Evolutionary conservation across 768 basidiomycete species (phyloP).

Genomic region (Tricholomella constricta): DNA sequence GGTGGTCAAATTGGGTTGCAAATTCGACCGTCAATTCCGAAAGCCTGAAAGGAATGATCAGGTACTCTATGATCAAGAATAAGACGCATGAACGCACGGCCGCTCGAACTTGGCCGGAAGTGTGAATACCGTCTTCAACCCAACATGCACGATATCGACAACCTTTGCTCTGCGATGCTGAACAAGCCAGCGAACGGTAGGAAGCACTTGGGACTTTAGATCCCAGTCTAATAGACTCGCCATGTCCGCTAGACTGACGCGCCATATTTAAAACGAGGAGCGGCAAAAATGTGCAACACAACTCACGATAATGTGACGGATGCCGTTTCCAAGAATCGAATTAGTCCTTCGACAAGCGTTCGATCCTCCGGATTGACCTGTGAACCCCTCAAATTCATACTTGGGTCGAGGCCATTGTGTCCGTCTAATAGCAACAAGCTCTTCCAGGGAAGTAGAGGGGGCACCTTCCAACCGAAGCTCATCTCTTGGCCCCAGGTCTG

Average conservation of each 20-base stretch:
- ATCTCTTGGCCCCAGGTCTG: constrained; percentile 69
- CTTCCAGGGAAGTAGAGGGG: constrained; percentile 88
- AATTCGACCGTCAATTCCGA: constrained; percentile 61
- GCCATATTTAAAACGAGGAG: constrained; percentile 3
- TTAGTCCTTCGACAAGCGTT: constrained; percentile 66
- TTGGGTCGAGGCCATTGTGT: constrained; percentile 56
- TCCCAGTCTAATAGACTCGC: constrained; percentile 83
- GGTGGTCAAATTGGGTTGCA: constrained; percentile 55
- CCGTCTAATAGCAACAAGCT: constrained; percentile 77
- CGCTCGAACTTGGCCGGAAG: constrained; percentile 64
- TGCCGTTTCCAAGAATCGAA: constrained; percentile 74
- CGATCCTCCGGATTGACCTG: constrained; percentile 67
- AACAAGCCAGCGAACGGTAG: constrained; percentile 91
- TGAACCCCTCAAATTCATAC: constrained; percentile 58
- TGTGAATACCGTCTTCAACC: constrained; percentile 81
- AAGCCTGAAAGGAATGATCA: constrained; percentile 37
- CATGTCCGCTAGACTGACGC: constrained; percentile 70
- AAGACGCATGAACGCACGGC: constrained; percentile 46
- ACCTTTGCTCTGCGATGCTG: constrained; percentile 88
- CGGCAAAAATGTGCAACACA: background rate
- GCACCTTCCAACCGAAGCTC: constrained; percentile 71
- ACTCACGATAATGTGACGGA: constrained; percentile 78
- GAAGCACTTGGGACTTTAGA: constrained; percentile 78
- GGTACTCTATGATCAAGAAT: constrained; percentile 4
- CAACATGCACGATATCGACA: constrained; percentile 79